A percentile compares a stretch with the other conserved stretches of the same genome.
These are phyloP conservation scores for Eucalyptus dawsonii DNA, from an alignment of 345 rosid genomes.

Conservation along the genomic window DNA sequence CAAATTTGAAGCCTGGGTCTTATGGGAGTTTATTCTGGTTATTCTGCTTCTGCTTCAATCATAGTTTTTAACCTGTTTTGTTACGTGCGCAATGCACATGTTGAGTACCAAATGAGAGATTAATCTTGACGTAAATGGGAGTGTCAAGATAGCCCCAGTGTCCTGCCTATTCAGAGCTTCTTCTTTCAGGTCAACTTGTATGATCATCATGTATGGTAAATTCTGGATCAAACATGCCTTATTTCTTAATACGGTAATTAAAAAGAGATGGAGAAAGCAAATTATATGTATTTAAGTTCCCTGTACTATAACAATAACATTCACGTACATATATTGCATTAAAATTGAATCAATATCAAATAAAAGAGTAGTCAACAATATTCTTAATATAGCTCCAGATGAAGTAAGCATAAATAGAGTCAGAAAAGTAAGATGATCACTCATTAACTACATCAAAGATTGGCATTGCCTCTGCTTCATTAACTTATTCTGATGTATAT, in stretches of 20 bases:
- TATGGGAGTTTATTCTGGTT: background rate
- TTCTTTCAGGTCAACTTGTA: background rate
- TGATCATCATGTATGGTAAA: background rate
- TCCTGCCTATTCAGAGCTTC: background rate
- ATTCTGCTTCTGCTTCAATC: background rate
- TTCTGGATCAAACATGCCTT: background rate
- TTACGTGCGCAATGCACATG: background rate
- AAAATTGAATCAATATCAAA: background rate
- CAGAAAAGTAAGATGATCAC: background rate
- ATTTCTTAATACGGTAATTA: background rate
- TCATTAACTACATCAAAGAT: background rate
- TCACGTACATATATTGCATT: background rate
- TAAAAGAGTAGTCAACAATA: background rate
- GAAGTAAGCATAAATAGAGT: background rate
- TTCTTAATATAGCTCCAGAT: background rate
- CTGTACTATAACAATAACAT: background rate
- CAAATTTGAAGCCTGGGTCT: background rate
- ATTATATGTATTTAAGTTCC: background rate
- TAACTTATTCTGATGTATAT: background rate
- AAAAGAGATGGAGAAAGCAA: background rate
- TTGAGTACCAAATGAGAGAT: background rate
- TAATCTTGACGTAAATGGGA: background rate
- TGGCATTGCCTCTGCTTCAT: background rate
- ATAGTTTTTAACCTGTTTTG: background rate
- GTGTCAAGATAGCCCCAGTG: background rate